Evolutionary conservation across 345 rosid genomes (phyloP), one percentile per base, ranked within the genome.

Genomic region (Eucalyptus polyanthemos): DNA sequence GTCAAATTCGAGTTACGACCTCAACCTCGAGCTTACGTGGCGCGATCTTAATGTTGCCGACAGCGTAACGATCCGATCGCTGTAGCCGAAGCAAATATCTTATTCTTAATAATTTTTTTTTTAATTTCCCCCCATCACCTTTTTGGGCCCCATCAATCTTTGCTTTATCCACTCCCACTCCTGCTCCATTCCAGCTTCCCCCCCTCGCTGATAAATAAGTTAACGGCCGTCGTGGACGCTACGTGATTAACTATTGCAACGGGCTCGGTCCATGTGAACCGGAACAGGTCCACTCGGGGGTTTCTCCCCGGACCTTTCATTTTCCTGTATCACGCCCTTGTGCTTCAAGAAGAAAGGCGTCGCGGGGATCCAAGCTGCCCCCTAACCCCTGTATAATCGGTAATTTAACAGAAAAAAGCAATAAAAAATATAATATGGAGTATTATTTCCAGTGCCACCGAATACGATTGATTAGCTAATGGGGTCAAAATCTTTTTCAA

Each of bases 71-170:
- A n/a, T 65, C 76, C 24, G 24, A 53, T 8, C 24, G 8, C 34
- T n/a, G 76, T 14, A 7, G 37, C 37, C 76, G 19, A 2, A 7
- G 37, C 4, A 65, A 14, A n/a, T n/a, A 65, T n/a, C 76, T n/a
- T n/a, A 7, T 14, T 8, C 76, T n/a, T 7, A 60, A 10, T 7
- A 2, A 3, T 6, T 2, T 3, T 4, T 29, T 13, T 14, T 6
- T 14, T 1, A 5, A 27, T 6, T 29, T 58, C 0, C n/a, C 65
- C 65, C 16, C 8, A 4, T 0, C 21, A 19, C 3, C 14, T 65
- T 65, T 65, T 9, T n/a, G 76, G 37, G 40, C 76, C 37, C 76
- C 76, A n/a, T 14, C 37, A 65, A n/a, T 65, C 37, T 14, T 14
- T 1, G 9, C 40, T 14, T 15, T n/a, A 14, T n/a, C 76, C 72